A percentile compares a stretch with the other conserved stretches of the same genome.
Conservation (phyloP, 1,284 basidiomycete species). For the Malassezia psittaci region DNA sequence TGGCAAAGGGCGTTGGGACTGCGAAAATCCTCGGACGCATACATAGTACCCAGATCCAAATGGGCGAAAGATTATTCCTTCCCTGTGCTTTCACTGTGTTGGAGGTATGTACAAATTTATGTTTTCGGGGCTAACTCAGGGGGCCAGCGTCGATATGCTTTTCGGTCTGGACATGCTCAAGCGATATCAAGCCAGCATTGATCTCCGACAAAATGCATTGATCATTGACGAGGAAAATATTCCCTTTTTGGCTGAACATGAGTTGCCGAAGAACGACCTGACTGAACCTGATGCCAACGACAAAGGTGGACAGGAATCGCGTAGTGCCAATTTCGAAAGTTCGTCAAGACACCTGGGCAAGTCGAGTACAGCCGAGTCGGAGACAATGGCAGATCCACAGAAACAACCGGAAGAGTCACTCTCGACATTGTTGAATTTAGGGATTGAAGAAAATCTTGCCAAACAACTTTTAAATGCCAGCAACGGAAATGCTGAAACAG, state of each 20-base stretch:
- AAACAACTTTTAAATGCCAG: conserved; percentile 2
- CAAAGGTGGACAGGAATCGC: too few relatives aligned
- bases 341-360: too few relatives aligned
- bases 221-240: conserved; percentile 79
- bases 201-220: conserved; percentile 74
- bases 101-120: conserved; percentile 54
- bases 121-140: conserved; percentile 41
- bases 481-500: conserved; percentile 8
- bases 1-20: conserved; percentile 89
- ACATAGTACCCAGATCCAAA: conserved; percentile 81
- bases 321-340: too few relatives aligned
- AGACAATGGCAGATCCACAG: neutral
- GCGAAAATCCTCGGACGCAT: conserved; percentile 88
- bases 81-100: conserved; percentile 91
- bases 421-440: conserved; percentile 3
- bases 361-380: too few relatives aligned
- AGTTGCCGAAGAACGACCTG: conserved; percentile 57
- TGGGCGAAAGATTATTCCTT: conserved; percentile 65
- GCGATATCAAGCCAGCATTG: conserved; percentile 88
- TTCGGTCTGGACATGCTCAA: conserved; percentile 98
- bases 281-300: neutral
- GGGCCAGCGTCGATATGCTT: conserved; percentile 78
- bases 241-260: conserved; percentile 80
- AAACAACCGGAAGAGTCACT: neutral
- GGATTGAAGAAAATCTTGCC: conserved; percentile 1